Base-by-base conservation (phyloP, 352 stramenopile species). In the Phytophthora cajani region DNA sequence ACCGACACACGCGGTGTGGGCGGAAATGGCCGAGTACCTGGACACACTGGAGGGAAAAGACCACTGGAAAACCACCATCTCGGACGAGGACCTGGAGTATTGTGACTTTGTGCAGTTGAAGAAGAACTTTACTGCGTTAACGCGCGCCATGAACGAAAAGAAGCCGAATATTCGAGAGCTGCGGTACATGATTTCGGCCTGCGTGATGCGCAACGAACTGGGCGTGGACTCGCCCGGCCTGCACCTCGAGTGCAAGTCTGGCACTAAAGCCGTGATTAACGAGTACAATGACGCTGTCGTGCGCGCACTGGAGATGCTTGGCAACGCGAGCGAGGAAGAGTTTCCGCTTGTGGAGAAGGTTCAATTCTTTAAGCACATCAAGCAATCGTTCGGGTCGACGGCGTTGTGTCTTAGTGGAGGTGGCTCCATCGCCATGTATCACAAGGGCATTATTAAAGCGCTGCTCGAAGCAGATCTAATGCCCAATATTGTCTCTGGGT, bases 351-450 rank as follows among this genome's bases (percentile, higher is more conserved):
- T 56, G n/a, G 60, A 72, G 55, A 65, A 89, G 38, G 44, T 67
- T n/a, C 36, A 67, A 5, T 92, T 92, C 46, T 92, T 94, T 58
- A 74, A 78, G 9, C 78, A 86, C 44, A 67, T 90, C 8, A 88
- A 90, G 64, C 79, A 90, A 17, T 87, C 96, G 68, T 95, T 98
- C 58, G 96, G 96, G 1, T 82, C 88, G 3, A 97, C 95, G 5
- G 95, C 94, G 32, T 72, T 99, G n/a, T 98, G 95, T 77, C 77
- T 99, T 5, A 97, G 84, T 38, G 96, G 96, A 40, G 96, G 96
- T 23, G 96, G 96, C 30, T 89, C 69, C 60, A 96, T 93, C 60
- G 89, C 93, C 3, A 98, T 99, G 94, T 98, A 98, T 67, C 96
- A 98, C 79, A 87, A 98, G 59, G 96, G 96, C 32, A 93, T 98